These are phyloP conservation scores for Candida qinlingensis DNA, from an alignment of 805 yeast genomes.

Conservation along the genomic window DNA sequence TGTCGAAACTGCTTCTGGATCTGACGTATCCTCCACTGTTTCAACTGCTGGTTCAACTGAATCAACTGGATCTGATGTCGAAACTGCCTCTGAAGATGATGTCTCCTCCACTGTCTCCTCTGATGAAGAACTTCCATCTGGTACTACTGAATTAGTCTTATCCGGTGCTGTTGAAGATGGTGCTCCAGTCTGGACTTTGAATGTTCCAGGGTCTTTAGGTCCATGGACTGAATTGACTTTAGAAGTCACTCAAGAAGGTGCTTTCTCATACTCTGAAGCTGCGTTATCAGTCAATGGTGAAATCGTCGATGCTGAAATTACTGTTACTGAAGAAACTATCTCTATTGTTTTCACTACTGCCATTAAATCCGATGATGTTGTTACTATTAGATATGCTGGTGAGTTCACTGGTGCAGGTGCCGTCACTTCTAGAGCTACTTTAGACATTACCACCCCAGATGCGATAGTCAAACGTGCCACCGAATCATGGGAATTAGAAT, in stretches of 20 bases:
- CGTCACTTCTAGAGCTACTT: neutral
- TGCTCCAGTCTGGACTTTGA: constrained; percentile 11
- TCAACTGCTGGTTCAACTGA: neutral
- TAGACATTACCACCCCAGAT: constrained; percentile 12
- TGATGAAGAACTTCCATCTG: neutral
- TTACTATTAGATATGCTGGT: constrained; percentile 1
- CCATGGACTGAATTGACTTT: constrained; percentile 17
- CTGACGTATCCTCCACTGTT: neutral
- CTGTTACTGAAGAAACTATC: neutral
- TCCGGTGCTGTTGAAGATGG: constrained; percentile 6
- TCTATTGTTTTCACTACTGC: neutral
- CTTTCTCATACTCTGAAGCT: constrained; percentile 6
- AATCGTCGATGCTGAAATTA: neutral
- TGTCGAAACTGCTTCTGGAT: neutral
- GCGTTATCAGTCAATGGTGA: constrained; percentile 7
- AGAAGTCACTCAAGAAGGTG: constrained; percentile 3
- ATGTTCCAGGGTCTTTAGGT: constrained; percentile 16
- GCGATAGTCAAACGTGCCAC: constrained; percentile 4
- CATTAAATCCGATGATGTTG: neutral
- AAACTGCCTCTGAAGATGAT: neutral
- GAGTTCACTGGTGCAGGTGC: neutral
- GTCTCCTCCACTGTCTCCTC: neutral
- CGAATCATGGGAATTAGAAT: neutral
- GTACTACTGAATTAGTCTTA: neutral
- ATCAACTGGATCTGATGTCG: neutral